Base-by-base conservation (phyloP, 2,329 filamentous ascomycete genomes). In the Cryoendolithus antarcticus region DNA sequence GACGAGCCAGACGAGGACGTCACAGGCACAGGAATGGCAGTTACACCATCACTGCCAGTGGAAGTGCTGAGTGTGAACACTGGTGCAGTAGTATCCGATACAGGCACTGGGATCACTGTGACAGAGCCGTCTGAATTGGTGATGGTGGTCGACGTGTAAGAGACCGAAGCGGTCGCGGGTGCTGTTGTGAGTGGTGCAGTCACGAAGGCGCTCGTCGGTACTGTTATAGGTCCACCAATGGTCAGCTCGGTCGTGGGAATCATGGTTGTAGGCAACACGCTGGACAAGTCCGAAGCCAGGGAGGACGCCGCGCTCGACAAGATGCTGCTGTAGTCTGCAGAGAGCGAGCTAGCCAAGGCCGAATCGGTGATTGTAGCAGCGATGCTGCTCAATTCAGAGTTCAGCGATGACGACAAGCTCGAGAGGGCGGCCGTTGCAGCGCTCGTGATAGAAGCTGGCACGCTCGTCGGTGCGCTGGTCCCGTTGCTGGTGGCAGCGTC, bases 221-320 rank as follows among this genome's bases (percentile, higher is more conserved):
- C 10, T 32, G 30, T 12, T 32, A 12, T n/a, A 32, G 12, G 30
- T 32, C 10, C 12, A 32, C 10, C 12, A 12, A n/a, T 12, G 12
- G 30, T n/a, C 30, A 32, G 10, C 10, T n/a, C 10, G 10, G 30
- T n/a, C 30, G 30, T 32, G 10, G 30, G 12, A n/a, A 32, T n/a
- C 30, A 12, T n/a, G 9, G 32, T 12, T 29, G 36, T 30, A 11
- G 31, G 34, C 15, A 38, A 37, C 11, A 36, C 34, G 37, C 38
- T 40, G 13, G 49, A 48, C 2, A 48, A 39, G 4, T 44, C 48
- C n/a, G 48, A 45, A 10, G 41, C 40, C 30, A 54, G 31, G 8
- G 54, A 53, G 7, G 54, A 49, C 9, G 51, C 48, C 13, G 51
- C 54, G 35, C 49, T 54, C 2, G 54, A 55, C 12, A 56, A 37